Conservation (phyloP, 257 asterid species). For the Mentha longifolia region DNA sequence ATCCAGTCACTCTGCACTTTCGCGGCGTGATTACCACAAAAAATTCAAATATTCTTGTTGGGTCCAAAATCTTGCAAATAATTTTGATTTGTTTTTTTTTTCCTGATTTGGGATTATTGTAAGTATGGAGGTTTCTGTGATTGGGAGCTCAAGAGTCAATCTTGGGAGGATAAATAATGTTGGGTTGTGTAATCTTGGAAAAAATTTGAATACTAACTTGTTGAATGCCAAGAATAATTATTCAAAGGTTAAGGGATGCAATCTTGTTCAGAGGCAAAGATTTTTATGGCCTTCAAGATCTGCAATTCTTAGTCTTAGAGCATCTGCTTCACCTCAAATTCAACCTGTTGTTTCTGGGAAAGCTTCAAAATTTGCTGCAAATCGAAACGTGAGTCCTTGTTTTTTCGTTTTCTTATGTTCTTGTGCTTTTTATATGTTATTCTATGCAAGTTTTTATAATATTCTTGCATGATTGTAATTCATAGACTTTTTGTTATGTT, state of each 20-base stretch:
- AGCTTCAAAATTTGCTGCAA: conserved; percentile 36
- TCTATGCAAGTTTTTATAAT: neutral
- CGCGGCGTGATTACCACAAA: neutral
- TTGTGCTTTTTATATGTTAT: neutral
- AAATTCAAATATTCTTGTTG: conserved; percentile 19
- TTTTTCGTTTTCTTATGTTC: neutral
- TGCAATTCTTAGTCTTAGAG: conserved; percentile 43
- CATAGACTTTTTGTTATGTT: neutral
- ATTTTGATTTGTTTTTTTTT: neutral
- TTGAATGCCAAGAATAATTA: conserved; percentile 33
- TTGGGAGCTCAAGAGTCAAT: conserved; percentile 72
- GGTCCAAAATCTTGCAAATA: neutral
- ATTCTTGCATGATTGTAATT: conserved; percentile 26
- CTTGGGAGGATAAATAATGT: conserved; percentile 43
- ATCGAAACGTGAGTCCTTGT: conserved; percentile 43
- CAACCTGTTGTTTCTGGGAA: conserved; percentile 44
- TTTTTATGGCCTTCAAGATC: conserved; percentile 50
- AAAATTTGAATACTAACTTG: conserved; percentile 47
- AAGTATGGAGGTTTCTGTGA: conserved; percentile 69
- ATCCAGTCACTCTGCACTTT: conserved; percentile 8
- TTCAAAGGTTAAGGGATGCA: conserved; percentile 34
- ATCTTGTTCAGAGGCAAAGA: conserved; percentile 40
- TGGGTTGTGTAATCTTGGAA: conserved; percentile 56
- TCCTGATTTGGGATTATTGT: conserved; percentile 28
- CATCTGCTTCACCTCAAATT: conserved; percentile 50